Conservation (phyloP, 73 alveolate species). For the Uronychia setigera region DNA sequence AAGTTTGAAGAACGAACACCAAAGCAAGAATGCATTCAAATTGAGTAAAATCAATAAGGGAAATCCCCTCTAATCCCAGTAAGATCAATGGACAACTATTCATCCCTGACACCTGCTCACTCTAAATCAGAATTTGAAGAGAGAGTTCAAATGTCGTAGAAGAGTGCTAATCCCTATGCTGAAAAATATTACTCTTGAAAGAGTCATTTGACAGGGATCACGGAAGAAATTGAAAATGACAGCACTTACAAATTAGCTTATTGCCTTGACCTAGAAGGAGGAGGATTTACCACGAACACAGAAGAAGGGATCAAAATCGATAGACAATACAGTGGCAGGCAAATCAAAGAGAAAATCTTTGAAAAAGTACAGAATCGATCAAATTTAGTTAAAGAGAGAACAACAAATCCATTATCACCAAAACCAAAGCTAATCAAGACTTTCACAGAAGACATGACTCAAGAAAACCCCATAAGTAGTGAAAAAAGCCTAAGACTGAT, state of each 20-base stretch:
- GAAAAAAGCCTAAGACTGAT: no score
- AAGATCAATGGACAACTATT: no score
- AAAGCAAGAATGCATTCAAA: neutral
- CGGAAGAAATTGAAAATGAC: slow-evolving; percentile 1
- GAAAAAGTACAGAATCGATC: neutral
- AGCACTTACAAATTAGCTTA: neutral
- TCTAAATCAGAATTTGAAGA: neutral
- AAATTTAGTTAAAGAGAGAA: no score
- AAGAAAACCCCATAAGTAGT: no score
- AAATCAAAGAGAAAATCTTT: neutral
- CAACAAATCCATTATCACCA: no score
- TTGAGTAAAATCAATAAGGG: neutral
- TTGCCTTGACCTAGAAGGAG: neutral
- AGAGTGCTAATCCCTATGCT: neutral
- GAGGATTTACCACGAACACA: no score
- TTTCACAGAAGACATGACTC: no score
- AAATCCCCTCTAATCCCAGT: no score
- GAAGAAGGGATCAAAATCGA: no score
- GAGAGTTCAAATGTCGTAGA: neutral
- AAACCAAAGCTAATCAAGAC: no score
- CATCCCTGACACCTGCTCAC: neutral
- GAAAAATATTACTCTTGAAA: neutral
- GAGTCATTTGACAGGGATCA: neutral
- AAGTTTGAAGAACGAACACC: neutral
- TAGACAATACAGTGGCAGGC: no score